A percentile compares a stretch with the other conserved stretches of the same genome.
These are phyloP conservation scores for Eudorina sp. DNA, from an alignment of 139 green algal genomes.

Conservation along the genomic window DNA sequence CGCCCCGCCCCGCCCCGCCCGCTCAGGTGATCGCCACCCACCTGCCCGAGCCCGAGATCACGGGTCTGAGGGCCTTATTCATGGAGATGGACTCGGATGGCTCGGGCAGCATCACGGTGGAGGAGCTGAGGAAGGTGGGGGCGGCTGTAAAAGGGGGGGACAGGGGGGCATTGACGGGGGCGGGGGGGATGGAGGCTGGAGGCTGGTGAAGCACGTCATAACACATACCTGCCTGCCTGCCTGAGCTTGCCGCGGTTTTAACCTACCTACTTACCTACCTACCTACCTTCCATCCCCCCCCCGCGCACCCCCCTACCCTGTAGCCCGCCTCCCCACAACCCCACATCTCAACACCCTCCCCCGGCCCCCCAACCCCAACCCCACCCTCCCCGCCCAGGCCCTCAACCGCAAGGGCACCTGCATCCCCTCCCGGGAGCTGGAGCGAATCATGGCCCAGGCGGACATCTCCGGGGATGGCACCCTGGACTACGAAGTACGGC, in stretches of 20 bases:
- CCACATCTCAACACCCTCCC: not conserved
- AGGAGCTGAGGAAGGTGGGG: constrained; percentile 79
- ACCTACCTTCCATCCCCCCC: no score
- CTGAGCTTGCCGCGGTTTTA: no score
- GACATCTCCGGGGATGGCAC: constrained; percentile 77
- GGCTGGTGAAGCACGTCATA: no score
- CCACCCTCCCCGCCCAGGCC: not conserved
- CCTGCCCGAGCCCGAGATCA: constrained; percentile 88
- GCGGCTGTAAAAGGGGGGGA: not conserved
- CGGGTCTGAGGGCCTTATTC: constrained; percentile 86
- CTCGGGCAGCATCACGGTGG: constrained; percentile 89
- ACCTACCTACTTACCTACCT: no score
- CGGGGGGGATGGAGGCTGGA: no score
- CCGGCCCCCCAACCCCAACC: not conserved
- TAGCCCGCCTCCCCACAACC: no score
- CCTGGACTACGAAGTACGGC: constrained; percentile 86
- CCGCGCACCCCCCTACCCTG: no score
- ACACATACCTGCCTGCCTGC: no score
- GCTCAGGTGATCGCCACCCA: constrained; percentile 77
- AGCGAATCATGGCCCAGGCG: constrained; percentile 77
- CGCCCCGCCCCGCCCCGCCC: no score
- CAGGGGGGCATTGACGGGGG: no score
- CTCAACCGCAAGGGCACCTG: constrained; percentile 64
- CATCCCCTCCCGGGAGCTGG: constrained; percentile 72
- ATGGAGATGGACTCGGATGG: constrained; percentile 85